A percentile compares a stretch with the other conserved stretches of the same genome.
Evolutionary conservation across 495 filamentous ascomycete genomes (phyloP).

Genomic region (Talaromyces liani): DNA sequence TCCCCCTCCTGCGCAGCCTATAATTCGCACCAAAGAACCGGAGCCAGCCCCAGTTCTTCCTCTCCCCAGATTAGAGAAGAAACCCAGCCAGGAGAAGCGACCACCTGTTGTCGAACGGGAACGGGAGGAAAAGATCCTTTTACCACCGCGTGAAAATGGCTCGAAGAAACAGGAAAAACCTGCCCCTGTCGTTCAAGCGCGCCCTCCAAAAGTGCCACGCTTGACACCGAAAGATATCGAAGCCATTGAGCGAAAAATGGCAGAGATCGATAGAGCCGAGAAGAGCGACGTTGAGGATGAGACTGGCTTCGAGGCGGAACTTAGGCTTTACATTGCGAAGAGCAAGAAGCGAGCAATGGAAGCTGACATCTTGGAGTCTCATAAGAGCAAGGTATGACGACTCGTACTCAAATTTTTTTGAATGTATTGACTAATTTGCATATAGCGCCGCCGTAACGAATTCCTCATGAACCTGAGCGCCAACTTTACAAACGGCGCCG

Average conservation of each 20-base stretch:
- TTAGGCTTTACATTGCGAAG: constrained; percentile 43
- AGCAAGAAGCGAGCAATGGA: constrained; percentile 54
- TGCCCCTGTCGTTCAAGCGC: constrained; percentile 5
- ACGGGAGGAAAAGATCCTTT: constrained; percentile 22
- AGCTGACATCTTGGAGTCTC: constrained; percentile 47
- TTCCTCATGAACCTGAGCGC: constrained; percentile 41
- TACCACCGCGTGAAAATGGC: not conserved
- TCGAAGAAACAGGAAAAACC: not conserved
- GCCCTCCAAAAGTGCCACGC: constrained; percentile 31
- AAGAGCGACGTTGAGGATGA: constrained; percentile 56
- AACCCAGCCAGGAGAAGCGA: constrained; percentile 18
- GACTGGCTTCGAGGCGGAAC: constrained; percentile 53
- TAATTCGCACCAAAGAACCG: constrained; percentile 16
- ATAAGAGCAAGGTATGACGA: constrained; percentile 47
- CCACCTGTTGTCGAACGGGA: constrained; percentile 33
- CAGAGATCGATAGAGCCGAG: constrained; percentile 58
- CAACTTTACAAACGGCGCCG: constrained; percentile 46
- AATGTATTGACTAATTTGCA: not conserved
- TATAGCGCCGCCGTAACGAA: constrained; percentile 48
- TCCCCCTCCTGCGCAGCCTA: constrained; percentile 18
- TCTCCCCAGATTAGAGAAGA: constrained; percentile 25
- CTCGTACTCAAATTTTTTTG: constrained; percentile 13
- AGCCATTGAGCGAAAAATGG: constrained; percentile 54
- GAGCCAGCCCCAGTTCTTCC: constrained; percentile 19
- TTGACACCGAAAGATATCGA: constrained; percentile 60